Base-by-base conservation (phyloP, 106 monocot species). In the Dioscorea zingiberensis region DNA sequence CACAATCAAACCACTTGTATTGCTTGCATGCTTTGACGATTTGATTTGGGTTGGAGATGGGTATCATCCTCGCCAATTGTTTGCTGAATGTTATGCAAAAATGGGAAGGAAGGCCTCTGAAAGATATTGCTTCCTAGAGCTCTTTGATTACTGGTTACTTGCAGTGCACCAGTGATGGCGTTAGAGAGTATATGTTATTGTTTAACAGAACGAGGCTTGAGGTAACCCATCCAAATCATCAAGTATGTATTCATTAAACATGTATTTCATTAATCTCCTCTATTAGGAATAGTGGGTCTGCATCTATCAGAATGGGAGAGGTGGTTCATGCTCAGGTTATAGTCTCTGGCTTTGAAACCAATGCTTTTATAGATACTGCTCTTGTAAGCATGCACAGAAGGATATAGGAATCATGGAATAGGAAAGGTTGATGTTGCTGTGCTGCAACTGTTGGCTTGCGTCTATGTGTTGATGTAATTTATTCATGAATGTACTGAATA, bases 81-180 rank as follows among this genome's bases (percentile, higher is more conserved):
- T 55, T 86, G 75, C n/a, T 83, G 25, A 80, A 76, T 45, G 66
- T 75, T 90, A 83, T 51, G 65, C 59, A 1, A 80, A 23, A 25
- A 75, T 65, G 24, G 72, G 74, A 10, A 48, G 61, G 22, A 55
- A 90, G 83, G 85, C 46, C 32, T 54, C 18, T 17, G 9, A n/a
- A 74, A 21, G 86, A 90, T 54, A 24, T 60, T 1, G 65, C 86
- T 54, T 83, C 90, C 4, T 90, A 83, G 90, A 90, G 86, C 61
- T 83, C 78, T 0, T 68, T 90, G 67, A 67, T 90, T 9, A 72
- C 77, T 19, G 83, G 83, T 0, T 86, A 83, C 53, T 56, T 78
- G 18, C 59, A 29, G 22, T 47, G 46, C 46, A 47, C 9, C 46
- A 66, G 6, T 21, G 83, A 71, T 13, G 47, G 47, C 4, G 8